phyloP scores from a whole-genome alignment of 148 eudicot species.

The Rhododendron ferrugineum region DNA sequence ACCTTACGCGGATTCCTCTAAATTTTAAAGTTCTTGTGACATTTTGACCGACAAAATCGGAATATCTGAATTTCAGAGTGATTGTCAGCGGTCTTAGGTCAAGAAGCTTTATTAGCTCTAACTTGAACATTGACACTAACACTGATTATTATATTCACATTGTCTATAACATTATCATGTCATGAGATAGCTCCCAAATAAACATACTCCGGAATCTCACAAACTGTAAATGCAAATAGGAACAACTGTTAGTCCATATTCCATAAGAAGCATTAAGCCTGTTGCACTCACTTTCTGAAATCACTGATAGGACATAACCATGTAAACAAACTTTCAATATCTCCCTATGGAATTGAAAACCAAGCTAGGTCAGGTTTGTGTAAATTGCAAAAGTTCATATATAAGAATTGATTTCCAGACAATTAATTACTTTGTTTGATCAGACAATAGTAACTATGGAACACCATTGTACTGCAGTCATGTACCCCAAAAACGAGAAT shows the following conservation, averaged over 20 bases:
- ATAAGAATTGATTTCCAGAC: background rate
- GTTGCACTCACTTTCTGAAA: background rate
- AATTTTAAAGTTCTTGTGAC: conserved; percentile 99
- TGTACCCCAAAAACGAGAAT: background rate
- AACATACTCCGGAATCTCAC: background rate
- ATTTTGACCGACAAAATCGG: conserved; percentile 90
- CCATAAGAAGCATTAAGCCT: background rate
- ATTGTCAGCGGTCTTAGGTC: background rate
- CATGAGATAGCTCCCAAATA: background rate
- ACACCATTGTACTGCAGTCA: background rate
- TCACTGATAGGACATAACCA: background rate
- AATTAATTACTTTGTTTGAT: background rate
- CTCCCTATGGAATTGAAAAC: background rate
- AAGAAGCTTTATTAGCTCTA: background rate
- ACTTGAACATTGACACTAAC: background rate
- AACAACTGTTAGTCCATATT: background rate
- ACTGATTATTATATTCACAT: background rate
- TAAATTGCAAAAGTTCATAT: background rate
- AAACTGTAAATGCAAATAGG: background rate
- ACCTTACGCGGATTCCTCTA: conserved; percentile 99
- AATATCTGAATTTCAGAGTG: conserved; percentile 55
- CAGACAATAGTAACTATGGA: background rate
- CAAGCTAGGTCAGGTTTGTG: background rate
- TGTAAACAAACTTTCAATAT: background rate
- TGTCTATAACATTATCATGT: background rate